Percentiles rank a stretch among this genome's conserved stretches.
Evolutionary conservation across 305 asterid species (phyloP).

Genomic region (Plantago lanceolata): DNA sequence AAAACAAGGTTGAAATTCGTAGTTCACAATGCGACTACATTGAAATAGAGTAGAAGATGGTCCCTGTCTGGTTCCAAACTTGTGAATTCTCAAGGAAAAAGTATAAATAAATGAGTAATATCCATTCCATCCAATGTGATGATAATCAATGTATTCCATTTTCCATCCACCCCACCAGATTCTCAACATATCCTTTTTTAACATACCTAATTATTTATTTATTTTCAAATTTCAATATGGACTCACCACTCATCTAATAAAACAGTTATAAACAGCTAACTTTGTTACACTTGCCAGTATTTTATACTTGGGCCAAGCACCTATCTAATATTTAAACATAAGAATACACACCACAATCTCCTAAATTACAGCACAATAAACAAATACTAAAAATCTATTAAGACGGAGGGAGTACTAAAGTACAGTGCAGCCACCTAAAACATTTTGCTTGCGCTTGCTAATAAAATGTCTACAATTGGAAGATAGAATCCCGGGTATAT

Average conservation of each 20-base stretch:
- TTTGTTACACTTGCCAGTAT: not conserved
- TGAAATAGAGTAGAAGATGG: not conserved
- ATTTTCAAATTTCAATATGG: too few relatives aligned
- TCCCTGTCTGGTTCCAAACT: not conserved
- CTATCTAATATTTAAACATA: too few relatives aligned
- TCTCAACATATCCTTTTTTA: too few relatives aligned
- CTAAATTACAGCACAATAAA: not conserved
- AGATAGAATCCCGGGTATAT: not conserved
- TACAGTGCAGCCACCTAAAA: constrained; percentile 3
- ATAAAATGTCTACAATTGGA: constrained; percentile 3
- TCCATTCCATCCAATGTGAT: not conserved
- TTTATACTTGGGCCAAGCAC: not conserved
- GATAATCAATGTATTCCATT: too few relatives aligned
- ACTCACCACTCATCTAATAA: too few relatives aligned
- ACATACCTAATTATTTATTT: too few relatives aligned
- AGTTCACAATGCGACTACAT: not conserved
- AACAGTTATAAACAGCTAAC: too few relatives aligned
- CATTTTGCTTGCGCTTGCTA: constrained; percentile 11
- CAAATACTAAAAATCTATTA: too few relatives aligned
- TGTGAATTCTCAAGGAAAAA: not conserved
- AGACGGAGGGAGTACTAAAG: too few relatives aligned
- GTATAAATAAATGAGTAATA: not conserved
- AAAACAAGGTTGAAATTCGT: not conserved
- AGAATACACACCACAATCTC: not conserved
- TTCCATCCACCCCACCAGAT: too few relatives aligned